Evolutionary conservation across 495 filamentous ascomycete genomes (phyloP).

Genomic region (Penicillium antarcticum): DNA sequence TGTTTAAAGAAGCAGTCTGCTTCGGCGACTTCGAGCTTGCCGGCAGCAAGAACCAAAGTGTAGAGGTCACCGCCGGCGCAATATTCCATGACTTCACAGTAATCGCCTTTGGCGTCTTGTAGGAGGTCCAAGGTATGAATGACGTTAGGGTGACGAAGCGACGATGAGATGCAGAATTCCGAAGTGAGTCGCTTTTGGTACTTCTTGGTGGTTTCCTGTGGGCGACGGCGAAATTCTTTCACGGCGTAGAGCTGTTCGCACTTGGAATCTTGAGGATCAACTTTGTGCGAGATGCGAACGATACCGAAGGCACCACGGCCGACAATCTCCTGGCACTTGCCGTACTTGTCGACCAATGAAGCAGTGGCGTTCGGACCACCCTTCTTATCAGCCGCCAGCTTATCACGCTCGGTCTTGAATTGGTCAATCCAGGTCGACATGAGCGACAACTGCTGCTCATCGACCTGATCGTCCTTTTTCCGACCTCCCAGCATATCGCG

Average conservation of each 20-base stretch:
- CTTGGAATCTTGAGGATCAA: conserved; percentile 72
- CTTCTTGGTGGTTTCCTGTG: conserved; percentile 90
- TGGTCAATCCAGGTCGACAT: conserved; percentile 97
- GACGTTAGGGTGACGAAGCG: conserved; percentile 93
- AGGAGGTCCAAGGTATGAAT: conserved; percentile 96
- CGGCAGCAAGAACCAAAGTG: conserved; percentile 85
- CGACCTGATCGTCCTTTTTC: conserved; percentile 58
- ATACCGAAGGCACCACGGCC: conserved; percentile 98
- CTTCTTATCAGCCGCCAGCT: conserved; percentile 71
- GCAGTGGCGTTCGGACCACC: conserved; percentile 72
- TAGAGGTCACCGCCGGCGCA: conserved; percentile 97
- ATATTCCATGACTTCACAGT: conserved; percentile 99
- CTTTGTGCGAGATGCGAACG: conserved; percentile 97
- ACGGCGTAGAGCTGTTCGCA: conserved; percentile 93
- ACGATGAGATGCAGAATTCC: conserved; percentile 98
- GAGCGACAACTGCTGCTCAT: conserved; percentile 83
- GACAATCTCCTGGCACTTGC: conserved; percentile 96
- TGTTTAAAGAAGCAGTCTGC: conserved; percentile 99
- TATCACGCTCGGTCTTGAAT: conserved; percentile 81
- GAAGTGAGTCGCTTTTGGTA: conserved; percentile 98
- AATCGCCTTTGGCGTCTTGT: conserved; percentile 94
- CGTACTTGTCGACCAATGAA: conserved; percentile 92
- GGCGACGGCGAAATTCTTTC: conserved; percentile 94
- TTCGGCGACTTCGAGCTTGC: conserved; percentile 88
- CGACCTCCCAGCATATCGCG: conserved; percentile 75